Evolutionary conservation across 2,329 filamentous ascomycete species (phyloP).

Genomic region (Dothiorella sarmentorum): DNA sequence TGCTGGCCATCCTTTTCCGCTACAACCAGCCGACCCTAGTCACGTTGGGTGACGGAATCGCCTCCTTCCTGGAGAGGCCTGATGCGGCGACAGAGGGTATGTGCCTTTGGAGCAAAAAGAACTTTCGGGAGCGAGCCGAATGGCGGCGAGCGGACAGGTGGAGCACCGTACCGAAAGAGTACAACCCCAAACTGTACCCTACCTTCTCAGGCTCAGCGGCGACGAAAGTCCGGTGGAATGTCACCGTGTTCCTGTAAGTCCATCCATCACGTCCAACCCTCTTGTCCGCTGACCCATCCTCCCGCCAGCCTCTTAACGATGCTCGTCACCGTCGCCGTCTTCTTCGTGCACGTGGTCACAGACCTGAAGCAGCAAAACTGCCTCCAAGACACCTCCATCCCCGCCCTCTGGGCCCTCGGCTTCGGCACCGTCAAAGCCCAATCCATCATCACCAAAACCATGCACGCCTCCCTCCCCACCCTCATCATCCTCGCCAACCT

Average conservation of each 20-base stretch:
- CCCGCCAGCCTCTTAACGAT: too few relatives aligned
- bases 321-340: slow-evolving; percentile 11
- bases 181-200: not conserved
- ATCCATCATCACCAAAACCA: not conserved
- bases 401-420: slow-evolving; percentile 19
- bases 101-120: slow-evolving; percentile 19
- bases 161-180: not conserved
- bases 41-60: slow-evolving; percentile 28
- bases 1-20: slow-evolving; percentile 21
- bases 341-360: slow-evolving; percentile 7
- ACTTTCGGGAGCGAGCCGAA: slow-evolving; percentile 7
- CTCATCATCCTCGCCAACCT: slow-evolving; percentile 4
- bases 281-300: too few relatives aligned
- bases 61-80: slow-evolving; percentile 24
- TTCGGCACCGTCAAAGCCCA: not conserved
- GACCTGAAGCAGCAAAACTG: too few relatives aligned
- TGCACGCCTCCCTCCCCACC: not conserved
- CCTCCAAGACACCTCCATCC: not conserved
- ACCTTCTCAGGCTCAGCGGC: not conserved
- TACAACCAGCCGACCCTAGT: slow-evolving; percentile 20
- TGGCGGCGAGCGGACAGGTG: too few relatives aligned
- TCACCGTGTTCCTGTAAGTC: too few relatives aligned
- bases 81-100: slow-evolving; percentile 23
- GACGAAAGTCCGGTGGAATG: too few relatives aligned
- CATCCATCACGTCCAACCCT: too few relatives aligned